Base-by-base conservation (phyloP, 2,329 filamentous ascomycete species). In the Trichoderma hamatum region DNA sequence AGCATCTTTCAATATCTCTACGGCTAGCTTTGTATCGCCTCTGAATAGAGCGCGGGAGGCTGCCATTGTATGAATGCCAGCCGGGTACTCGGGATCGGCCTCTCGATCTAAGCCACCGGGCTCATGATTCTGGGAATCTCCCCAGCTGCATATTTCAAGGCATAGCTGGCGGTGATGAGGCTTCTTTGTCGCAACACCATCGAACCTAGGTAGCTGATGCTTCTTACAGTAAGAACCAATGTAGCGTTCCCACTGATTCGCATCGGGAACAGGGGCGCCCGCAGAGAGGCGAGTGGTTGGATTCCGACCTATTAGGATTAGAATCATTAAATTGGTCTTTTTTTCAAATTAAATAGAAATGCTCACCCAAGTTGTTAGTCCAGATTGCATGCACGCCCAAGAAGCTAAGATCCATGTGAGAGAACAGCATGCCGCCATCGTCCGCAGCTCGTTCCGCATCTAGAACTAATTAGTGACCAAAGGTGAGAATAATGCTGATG, bases 1-100 rank as follows among this genome's bases (percentile, higher is more conserved):
- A 5, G 90, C 89, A 54, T 83, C 84, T 72, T 91, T 91, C 30
- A 95, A 84, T 13, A 93, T 86, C 67, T 89, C 85, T 9, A 94
- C 85, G 2, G 92, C 92, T 66, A 89, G 84, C 51, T 89, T 85
- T 36, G 86, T 89, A 74, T 92, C 84, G 14, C 91, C 92, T 68
- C 90, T 87, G 77, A 95, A 93, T 1, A 95, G 83, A 1, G 92
- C 91, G 71, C 91, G 87, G 0, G 92, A 92, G 26, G 93, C 90
- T 13, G 90, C 89, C 84, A 91, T 92, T 61, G 93, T 94, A 75
- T 92, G 83, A 71, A 82, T 82, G 1, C 84, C 83, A 1, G 85
- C 87, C n/a, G 82, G 83, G 71, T 83, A 83, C 69, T 84, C 84
- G 0, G 82, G 77, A 43, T 78, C 80, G 32, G 78, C 79, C 10